These are phyloP conservation scores for Eucalyptus sp. DNA, from an alignment of 345 rosid genomes.

Conservation along the genomic window DNA sequence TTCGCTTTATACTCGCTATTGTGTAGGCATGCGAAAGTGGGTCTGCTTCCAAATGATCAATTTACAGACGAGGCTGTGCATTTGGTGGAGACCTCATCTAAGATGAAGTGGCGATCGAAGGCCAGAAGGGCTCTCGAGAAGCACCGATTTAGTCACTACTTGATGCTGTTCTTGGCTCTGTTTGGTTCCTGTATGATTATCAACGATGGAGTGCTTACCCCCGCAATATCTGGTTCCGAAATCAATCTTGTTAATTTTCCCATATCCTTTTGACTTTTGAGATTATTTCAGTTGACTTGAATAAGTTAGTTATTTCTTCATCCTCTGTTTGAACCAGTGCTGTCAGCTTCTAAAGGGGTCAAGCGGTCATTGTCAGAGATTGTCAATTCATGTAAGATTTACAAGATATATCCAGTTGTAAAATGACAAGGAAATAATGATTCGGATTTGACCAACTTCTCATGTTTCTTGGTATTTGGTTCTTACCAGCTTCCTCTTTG, in stretches of 20 bases:
- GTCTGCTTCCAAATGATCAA: slow-evolving; percentile 33
- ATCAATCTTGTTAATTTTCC: not conserved
- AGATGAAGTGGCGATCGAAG: slow-evolving; percentile 20
- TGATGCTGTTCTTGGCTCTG: slow-evolving; percentile 38
- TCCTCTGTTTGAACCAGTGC: slow-evolving; percentile 14
- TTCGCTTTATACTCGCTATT: slow-evolving; percentile 53
- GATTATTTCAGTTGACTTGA: not conserved
- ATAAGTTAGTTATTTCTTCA: not conserved
- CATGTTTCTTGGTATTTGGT: not conserved
- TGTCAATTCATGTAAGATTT: slow-evolving; percentile 22
- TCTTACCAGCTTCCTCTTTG: slow-evolving; percentile 26
- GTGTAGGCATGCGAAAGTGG: slow-evolving; percentile 46
- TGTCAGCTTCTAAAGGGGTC: slow-evolving; percentile 42
- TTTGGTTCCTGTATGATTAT: slow-evolving; percentile 57
- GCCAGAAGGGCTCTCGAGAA: slow-evolving; percentile 28
- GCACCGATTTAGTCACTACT: slow-evolving; percentile 26
- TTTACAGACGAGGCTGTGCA: slow-evolving; percentile 3
- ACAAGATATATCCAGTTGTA: not conserved
- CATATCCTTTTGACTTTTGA: not conserved
- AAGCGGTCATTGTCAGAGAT: slow-evolving; percentile 22
- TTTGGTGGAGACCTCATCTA: slow-evolving; percentile 5
- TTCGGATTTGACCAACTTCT: not conserved
- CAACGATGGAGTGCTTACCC: slow-evolving; percentile 47
- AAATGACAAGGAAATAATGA: not conserved
- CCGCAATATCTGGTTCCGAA: slow-evolving; percentile 47